Conservation (phyloP, 495 filamentous ascomycete species). For the Lasiosphaeris hirsuta region DNA sequence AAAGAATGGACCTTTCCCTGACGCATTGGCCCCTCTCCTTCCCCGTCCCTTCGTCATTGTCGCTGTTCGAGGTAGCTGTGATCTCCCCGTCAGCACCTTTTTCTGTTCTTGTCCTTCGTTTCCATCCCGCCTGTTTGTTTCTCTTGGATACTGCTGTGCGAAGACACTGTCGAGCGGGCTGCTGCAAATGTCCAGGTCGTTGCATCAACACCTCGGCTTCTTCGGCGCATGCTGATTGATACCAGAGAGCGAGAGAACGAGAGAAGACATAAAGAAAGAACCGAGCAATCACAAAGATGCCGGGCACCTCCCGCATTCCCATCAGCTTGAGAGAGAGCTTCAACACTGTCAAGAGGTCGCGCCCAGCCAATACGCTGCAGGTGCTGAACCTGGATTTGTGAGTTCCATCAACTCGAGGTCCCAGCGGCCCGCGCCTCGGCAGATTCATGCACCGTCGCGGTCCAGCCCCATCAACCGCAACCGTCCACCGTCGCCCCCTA, state of each 20-base stretch:
- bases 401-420: slow-evolving; percentile 34
- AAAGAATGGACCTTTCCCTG: neutral
- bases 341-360: slow-evolving; percentile 49
- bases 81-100: too few relatives aligned
- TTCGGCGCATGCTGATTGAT: too few relatives aligned
- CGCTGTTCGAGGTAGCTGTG: too few relatives aligned
- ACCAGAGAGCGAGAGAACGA: too few relatives aligned
- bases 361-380: slow-evolving; percentile 54
- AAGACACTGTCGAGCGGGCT: too few relatives aligned
- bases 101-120: too few relatives aligned
- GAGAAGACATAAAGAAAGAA: neutral
- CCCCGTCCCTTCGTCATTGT: neutral
- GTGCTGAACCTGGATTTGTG: slow-evolving; percentile 79
- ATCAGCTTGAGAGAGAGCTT: slow-evolving; percentile 63
- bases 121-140: too few relatives aligned
- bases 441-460: too few relatives aligned
- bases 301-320: slow-evolving; percentile 64
- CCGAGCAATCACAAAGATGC: slow-evolving; percentile 39
- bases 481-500: neutral
- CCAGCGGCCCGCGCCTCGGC: neutral
- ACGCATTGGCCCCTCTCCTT: neutral
- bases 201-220: too few relatives aligned
- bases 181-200: too few relatives aligned
- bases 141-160: too few relatives aligned
- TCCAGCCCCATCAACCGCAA: neutral